Percentiles rank a stretch among this genome's conserved stretches.
phyloP scores from a whole-genome alignment of 1,139 yeast species.

The Lodderomyces margitis region DNA sequence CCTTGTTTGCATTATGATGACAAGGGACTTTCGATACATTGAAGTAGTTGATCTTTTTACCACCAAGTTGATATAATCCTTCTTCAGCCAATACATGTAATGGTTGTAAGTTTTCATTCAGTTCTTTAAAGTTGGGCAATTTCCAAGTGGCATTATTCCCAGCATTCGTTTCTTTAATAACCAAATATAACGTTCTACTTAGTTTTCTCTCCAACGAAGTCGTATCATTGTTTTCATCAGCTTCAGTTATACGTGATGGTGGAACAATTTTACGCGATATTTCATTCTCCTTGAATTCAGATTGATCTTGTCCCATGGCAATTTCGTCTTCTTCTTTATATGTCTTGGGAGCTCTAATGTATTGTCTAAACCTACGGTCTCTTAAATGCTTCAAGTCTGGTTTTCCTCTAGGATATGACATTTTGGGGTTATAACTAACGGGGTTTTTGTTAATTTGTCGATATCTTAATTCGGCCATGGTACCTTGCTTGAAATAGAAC shows the following conservation, averaged over 20 bases:
- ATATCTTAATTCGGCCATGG: conserved; percentile 82
- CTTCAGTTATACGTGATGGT: conserved; percentile 71
- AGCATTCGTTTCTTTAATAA: conserved; percentile 48
- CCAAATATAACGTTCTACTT: conserved; percentile 74
- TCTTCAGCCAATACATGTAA: conserved; percentile 74
- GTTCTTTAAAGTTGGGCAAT: conserved; percentile 63
- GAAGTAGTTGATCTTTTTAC: conserved; percentile 77
- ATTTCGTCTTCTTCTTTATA: conserved; percentile 42
- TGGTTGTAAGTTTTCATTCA: conserved; percentile 32
- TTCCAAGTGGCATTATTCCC: conserved; percentile 56
- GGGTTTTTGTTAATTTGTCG: conserved; percentile 76
- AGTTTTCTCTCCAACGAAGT: conserved; percentile 76
- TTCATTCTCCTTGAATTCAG: conserved; percentile 22
- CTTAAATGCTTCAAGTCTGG: conserved; percentile 88
- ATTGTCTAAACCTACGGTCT: conserved; percentile 84
- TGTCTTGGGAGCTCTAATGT: conserved; percentile 64
- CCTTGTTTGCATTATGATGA: conserved; percentile 43
- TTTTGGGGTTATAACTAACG: conserved; percentile 65
- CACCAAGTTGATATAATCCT: conserved; percentile 72
- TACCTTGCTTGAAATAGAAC: conserved; percentile 88
- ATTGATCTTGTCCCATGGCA: conserved; percentile 19
- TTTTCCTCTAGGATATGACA: conserved; percentile 75
- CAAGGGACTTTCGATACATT: conserved; percentile 88
- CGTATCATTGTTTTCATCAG: conserved; percentile 63
- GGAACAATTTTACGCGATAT: conserved; percentile 70